Evolutionary conservation across 768 basidiomycete genomes (phyloP).

Genomic region (Cubamyces lactineus): DNA sequence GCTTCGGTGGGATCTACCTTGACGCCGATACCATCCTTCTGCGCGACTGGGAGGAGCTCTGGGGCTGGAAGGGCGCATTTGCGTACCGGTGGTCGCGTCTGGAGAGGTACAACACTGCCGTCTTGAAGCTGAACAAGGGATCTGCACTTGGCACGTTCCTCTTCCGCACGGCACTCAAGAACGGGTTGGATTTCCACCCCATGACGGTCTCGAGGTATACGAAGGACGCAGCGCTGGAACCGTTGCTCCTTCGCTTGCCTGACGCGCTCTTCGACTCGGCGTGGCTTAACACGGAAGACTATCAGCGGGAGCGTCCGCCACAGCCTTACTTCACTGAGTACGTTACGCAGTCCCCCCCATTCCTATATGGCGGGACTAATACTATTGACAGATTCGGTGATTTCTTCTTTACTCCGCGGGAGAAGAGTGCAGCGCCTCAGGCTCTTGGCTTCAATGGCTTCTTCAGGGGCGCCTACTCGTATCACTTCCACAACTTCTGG

Average conservation of each 20-base stretch:
- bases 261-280: constrained; percentile 97
- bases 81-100: constrained; percentile 96
- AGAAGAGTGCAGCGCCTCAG: constrained; percentile 78
- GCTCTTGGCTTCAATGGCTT: constrained; percentile 93
- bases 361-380: too few species aligned
- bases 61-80: constrained; percentile 96
- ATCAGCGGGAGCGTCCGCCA: constrained; percentile 89
- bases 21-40: constrained; percentile 96
- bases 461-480: constrained; percentile 94
- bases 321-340: constrained; percentile 94
- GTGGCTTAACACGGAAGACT: constrained; percentile 93
- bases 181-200: constrained; percentile 94
- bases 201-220: constrained; percentile 93
- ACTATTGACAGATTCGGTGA: constrained; percentile 68
- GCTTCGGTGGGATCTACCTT: constrained; percentile 95
- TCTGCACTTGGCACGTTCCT: constrained; percentile 92
- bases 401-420: constrained; percentile 82
- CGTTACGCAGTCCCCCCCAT: constrained; percentile 1
- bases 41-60: constrained; percentile 98
- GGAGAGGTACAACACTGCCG: constrained; percentile 95
- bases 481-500: constrained; percentile 97
- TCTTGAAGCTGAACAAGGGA: constrained; percentile 89
- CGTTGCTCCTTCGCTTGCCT: constrained; percentile 82
- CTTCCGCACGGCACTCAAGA: constrained; percentile 93
- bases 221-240: constrained; percentile 86